Conservation (phyloP, 2,329 filamentous ascomycete genomes). For the Aureobasidium sp. region DNA sequence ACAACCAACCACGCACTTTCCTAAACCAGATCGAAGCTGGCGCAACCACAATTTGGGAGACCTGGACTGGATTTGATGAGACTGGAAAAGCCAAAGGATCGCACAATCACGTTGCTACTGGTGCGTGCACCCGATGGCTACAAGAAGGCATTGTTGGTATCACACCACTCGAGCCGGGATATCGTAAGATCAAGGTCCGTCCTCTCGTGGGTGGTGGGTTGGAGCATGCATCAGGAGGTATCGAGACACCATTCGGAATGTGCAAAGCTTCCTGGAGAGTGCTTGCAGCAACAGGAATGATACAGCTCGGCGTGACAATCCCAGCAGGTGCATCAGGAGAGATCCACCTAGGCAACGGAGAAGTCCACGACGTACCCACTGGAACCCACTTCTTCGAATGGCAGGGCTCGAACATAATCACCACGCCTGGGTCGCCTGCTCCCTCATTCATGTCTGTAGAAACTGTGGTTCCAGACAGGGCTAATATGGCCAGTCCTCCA, state of each 20-base stretch:
- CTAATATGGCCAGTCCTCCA: not conserved
- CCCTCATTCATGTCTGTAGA: not conserved
- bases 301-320: not conserved
- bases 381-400: constrained; percentile 11
- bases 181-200: constrained; percentile 4
- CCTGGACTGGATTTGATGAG: constrained; percentile 2
- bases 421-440: not conserved
- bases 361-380: not conserved
- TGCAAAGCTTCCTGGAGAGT: constrained; percentile 5
- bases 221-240: not conserved
- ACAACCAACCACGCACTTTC: not conserved
- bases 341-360: not conserved
- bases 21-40: constrained; percentile 5
- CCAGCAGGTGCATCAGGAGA: not conserved
- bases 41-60: constrained; percentile 8
- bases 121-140: constrained; percentile 5
- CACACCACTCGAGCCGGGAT: constrained; percentile 1
- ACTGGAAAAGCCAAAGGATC: not conserved
- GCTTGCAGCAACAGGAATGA: not conserved
- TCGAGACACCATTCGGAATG: not conserved
- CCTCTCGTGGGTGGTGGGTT: not conserved
- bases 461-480: not conserved
- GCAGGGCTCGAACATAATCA: not conserved
- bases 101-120: constrained; percentile 3
- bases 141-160: constrained; percentile 9